Base-by-base conservation (phyloP, 768 basidiomycete species). In the Bullera alba region DNA sequence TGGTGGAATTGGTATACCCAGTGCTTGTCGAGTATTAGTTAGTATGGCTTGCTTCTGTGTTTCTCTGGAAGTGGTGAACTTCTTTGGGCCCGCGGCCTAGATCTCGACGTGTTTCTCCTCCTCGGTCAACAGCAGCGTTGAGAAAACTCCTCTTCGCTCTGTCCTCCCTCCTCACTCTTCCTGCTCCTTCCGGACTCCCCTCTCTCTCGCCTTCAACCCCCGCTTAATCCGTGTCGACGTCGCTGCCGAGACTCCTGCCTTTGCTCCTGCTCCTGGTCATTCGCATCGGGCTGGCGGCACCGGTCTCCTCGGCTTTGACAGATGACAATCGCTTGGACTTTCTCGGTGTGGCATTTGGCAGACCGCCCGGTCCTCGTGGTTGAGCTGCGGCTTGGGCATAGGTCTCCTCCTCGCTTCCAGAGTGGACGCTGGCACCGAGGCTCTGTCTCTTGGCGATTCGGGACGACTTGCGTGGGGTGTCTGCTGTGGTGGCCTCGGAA, bases 261-360 rank as follows among this genome's bases (percentile, higher is more conserved):
- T 61, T 61, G 46, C 65, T 67, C 45, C 70, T 50, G 46, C 63
- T 69, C 55, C 70, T 61, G 17, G 65, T 67, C 38, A 58, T 57
- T 46, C 64, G 58, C 25, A 39, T 52, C 5, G 63, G 67, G 25
- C 58, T 67, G 4, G 26, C 56, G 15, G 22, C 22, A 7, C 44
- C 50, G 23, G 17, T 41, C 8, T 23, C 47, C 15, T 42, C 39
- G 39, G 23, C 45, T 35, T 17, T 30, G 25, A 43, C 36, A 22
- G 23, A 12, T 39, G 27, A 30, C n/a, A 30, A 15, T 26, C 45
- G 39, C 26, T n/a, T 38, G 46, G 23, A 46, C 43, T 19, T 34
- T 38, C 52, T 41, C 16, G 37, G 38, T 19, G 42, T 50, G 32
- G 45, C 22, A 46, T 28, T 32, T 39, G 50, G 32, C 26, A 64